phyloP scores from a whole-genome alignment of 2,329 filamentous ascomycete genomes.

The Sporothrix euskadiensis region DNA sequence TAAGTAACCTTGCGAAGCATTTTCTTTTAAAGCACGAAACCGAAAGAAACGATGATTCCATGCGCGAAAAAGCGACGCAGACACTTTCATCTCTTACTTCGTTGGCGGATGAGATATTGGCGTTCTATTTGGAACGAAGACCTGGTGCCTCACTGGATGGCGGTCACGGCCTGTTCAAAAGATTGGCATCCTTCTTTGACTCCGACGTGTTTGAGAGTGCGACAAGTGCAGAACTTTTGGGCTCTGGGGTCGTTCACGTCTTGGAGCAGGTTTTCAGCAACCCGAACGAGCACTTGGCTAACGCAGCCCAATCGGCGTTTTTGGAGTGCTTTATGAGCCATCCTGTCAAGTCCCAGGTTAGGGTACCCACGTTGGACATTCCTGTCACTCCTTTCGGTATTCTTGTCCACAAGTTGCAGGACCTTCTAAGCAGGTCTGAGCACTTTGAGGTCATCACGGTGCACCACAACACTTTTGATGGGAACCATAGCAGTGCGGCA shows the following conservation, averaged over 20 bases:
- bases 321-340: slow-evolving; percentile 89
- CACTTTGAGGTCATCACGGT: slow-evolving; percentile 98
- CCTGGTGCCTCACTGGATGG: slow-evolving; percentile 48
- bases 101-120: slow-evolving; percentile 70
- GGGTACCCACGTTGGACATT: slow-evolving; percentile 65
- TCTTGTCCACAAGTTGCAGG: slow-evolving; percentile 90
- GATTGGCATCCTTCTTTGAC: slow-evolving; percentile 81
- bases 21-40: slow-evolving; percentile 84
- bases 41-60: slow-evolving; percentile 66
- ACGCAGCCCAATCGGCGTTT: slow-evolving; percentile 76
- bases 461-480: slow-evolving; percentile 87
- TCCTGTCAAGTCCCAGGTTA: slow-evolving; percentile 63
- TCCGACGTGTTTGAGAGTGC: slow-evolving; percentile 87
- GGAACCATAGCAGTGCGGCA: slow-evolving; percentile 83
- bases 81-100: slow-evolving; percentile 73
- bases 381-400: slow-evolving; percentile 85
- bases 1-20: slow-evolving; percentile 73
- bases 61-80: slow-evolving; percentile 75
- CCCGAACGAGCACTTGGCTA: slow-evolving; percentile 60
- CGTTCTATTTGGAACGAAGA: slow-evolving; percentile 64
- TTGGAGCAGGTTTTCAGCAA: slow-evolving; percentile 81
- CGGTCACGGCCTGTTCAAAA: slow-evolving; percentile 69
- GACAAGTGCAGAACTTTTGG: slow-evolving; percentile 90
- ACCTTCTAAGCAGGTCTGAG: slow-evolving; percentile 92
- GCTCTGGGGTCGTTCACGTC: slow-evolving; percentile 83